Evolutionary conservation across 1,139 yeast species (phyloP), one percentile per base, ranked within the genome.

Genomic region (Suhomyces panamericanus): DNA sequence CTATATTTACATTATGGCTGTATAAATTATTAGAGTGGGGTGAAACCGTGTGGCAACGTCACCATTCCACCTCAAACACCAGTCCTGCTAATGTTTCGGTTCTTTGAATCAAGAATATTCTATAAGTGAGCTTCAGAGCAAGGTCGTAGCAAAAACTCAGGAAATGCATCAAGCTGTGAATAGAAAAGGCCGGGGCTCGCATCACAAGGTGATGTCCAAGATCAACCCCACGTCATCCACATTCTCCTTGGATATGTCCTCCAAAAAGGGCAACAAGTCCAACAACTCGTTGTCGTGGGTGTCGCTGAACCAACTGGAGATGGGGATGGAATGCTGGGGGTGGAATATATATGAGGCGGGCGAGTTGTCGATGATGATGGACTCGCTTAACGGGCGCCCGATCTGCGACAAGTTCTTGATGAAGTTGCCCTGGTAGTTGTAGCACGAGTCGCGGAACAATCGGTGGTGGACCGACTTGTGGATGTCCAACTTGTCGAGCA

Each of bases 321-420:
- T 88, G n/a, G 99, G 99, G 35, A 95, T 86, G 12, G 98, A 96
- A 70, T 93, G 97, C 62, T 89, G 96, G 20, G 99, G 99, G 63
- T 93, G 99, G 75, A 93, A 88, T 46, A 91, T 83, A 65, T 95
- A 93, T 12, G 96, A 88, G 6, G 98, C 96, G 2, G 99, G 99
- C 2, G 97, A 90, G 67, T 93, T 93, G 70, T 93, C 99, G 54
- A 93, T 83, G 55, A 93, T 95, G 47, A 93, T 90, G 38, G 87
- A 75, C 54, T 91, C 96, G 49, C 78, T 70, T 50, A 95, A 73
- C 1, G 97, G 96, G 56, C 99, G 77, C 6, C 99, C 99, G 55
- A 93, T 81, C 64, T 89, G 97, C 5, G 96, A 85, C 55, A 93
- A 75, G 63, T 93, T 93, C 69, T 93, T 93, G 61, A 95, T 90